These are phyloP conservation scores for Wickerhamomyces sydowiorum DNA, from an alignment of 805 yeast species.

Conservation along the genomic window DNA sequence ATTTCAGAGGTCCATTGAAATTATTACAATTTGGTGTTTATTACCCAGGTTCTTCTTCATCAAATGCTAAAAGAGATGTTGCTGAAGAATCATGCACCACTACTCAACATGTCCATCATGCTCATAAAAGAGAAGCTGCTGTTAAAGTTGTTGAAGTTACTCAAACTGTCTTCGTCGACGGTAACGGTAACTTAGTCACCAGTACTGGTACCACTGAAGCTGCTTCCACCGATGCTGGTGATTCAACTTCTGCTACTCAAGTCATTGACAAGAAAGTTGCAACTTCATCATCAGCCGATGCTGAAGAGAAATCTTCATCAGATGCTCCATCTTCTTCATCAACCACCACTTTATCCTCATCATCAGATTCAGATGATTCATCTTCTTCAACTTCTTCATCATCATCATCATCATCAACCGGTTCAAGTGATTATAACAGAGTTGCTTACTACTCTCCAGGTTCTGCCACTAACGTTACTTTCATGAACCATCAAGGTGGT, in stretches of 20 bases:
- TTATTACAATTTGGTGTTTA: constrained; percentile 87
- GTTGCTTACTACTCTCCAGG: constrained; percentile 72
- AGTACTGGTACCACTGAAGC: constrained; percentile 16
- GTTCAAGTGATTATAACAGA: constrained; percentile 66
- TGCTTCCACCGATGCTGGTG: constrained; percentile 12
- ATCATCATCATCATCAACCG: constrained; percentile 30
- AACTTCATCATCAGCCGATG: constrained; percentile 20
- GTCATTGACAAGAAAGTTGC: constrained; percentile 8
- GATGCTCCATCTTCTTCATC: constrained; percentile 9
- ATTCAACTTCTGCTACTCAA: constrained; percentile 22
- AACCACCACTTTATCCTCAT: constrained; percentile 19
- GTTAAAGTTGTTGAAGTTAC: constrained; percentile 69
- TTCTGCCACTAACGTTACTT: constrained; percentile 62
- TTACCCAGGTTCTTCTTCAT: constrained; percentile 47
- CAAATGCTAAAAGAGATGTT: constrained; percentile 39
- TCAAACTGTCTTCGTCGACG: constrained; percentile 68
- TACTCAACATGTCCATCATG: constrained; percentile 36
- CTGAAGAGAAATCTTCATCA: constrained; percentile 9
- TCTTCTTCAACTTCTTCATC: constrained; percentile 26
- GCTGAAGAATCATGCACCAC: constrained; percentile 26
- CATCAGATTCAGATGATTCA: constrained; percentile 24
- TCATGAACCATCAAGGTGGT: constrained; percentile 89
- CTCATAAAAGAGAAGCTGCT: constrained; percentile 54
- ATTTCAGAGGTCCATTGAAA: constrained; percentile 85
- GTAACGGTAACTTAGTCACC: constrained; percentile 36